A percentile compares a stretch with the other conserved stretches of the same genome.
phyloP scores from a whole-genome alignment of 78 protist genomes.

The Planoprotostelium fungivorum region DNA sequence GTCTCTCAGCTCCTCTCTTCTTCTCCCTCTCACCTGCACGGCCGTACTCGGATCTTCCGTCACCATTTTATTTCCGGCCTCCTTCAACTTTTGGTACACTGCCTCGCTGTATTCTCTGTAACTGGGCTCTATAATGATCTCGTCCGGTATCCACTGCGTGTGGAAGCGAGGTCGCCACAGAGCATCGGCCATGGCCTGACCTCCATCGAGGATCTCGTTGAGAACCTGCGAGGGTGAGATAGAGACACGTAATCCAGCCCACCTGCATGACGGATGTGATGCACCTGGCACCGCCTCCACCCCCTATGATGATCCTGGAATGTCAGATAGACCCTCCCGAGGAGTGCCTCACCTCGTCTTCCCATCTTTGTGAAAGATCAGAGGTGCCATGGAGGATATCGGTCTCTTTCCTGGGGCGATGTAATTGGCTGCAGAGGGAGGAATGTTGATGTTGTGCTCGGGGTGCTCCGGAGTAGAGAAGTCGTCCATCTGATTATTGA shows the following conservation, averaged over 20 bases:
- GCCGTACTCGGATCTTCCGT: not conserved
- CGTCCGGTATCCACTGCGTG: not conserved
- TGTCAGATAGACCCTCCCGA: not conserved
- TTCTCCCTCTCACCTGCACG: too few relatives aligned
- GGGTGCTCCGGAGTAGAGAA: constrained; percentile 7
- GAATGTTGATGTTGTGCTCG: constrained; percentile 4
- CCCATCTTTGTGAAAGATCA: not conserved
- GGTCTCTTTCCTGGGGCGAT: constrained; percentile 24
- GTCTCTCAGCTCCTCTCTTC: not conserved
- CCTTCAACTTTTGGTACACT: not conserved
- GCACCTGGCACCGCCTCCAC: not conserved
- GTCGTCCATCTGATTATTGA: constrained; percentile 36
- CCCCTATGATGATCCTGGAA: not conserved
- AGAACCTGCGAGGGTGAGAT: not conserved
- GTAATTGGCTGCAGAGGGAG: constrained; percentile 13
- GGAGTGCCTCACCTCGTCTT: not conserved
- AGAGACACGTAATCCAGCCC: not conserved
- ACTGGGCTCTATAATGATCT: not conserved
- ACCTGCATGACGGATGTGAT: not conserved
- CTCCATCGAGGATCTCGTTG: not conserved
- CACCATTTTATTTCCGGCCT: not conserved
- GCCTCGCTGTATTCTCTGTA: not conserved
- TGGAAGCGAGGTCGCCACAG: not conserved
- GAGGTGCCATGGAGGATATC: constrained; percentile 20
- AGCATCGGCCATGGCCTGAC: not conserved